These are phyloP conservation scores for Acer yangbiense DNA, from an alignment of 345 rosid genomes.

Conservation along the genomic window DNA sequence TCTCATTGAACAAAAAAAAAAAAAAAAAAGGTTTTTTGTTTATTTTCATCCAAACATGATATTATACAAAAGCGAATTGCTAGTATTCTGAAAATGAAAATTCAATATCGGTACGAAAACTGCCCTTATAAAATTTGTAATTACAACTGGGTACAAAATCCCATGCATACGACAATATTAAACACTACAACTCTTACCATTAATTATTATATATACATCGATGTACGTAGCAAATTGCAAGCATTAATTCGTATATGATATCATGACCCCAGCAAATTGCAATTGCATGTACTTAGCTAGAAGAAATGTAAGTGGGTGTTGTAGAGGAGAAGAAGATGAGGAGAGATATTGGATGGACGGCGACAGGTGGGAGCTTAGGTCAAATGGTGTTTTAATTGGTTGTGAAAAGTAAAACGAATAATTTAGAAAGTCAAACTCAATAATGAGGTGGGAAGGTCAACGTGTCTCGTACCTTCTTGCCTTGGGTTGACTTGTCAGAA, in stretches of 20 bases:
- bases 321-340: slow-evolving; percentile 1
- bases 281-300: neutral
- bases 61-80: too few relatives aligned
- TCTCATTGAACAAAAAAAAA: too few relatives aligned
- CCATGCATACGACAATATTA: neutral
- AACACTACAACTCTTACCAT: neutral
- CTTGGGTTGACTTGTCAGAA: slow-evolving; percentile 42
- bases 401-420: neutral
- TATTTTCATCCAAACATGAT: too few relatives aligned
- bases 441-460: slow-evolving; percentile 39
- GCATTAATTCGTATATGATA: too few relatives aligned
- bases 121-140: too few relatives aligned
- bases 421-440: neutral
- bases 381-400: neutral
- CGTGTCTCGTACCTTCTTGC: slow-evolving; percentile 30
- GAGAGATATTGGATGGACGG: slow-evolving; percentile 15
- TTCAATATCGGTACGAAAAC: too few relatives aligned
- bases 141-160: too few relatives aligned
- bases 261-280: neutral
- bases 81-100: too few relatives aligned
- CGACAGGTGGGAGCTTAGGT: neutral
- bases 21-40: too few relatives aligned
- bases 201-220: too few relatives aligned
- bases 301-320: too few relatives aligned
- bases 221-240: too few relatives aligned